Conservation (phyloP, 257 asterid genomes). For the Solanum virginianum region DNA sequence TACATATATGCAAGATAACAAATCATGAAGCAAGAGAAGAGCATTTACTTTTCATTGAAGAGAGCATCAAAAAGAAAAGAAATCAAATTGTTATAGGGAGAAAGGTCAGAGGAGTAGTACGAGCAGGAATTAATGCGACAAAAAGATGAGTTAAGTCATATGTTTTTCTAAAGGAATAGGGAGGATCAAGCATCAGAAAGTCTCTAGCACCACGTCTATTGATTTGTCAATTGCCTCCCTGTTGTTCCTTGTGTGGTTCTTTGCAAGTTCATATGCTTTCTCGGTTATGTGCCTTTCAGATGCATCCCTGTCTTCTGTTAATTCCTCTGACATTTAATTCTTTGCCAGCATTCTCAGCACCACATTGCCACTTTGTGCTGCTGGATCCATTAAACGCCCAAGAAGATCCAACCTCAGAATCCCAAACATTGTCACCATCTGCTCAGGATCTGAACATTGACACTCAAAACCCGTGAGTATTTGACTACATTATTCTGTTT, state of each 20-base stretch:
- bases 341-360: constrained; percentile 59
- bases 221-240: constrained; percentile 55
- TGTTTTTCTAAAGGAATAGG: neutral
- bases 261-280: constrained; percentile 38
- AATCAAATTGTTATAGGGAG: constrained; percentile 15
- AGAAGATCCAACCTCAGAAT: constrained; percentile 67
- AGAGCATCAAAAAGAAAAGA: constrained; percentile 48
- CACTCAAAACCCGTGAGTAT: neutral
- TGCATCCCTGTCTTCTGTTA: constrained; percentile 47
- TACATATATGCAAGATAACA: neutral
- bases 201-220: constrained; percentile 48
- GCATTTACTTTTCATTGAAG: constrained; percentile 34
- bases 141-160: neutral
- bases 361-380: constrained; percentile 44
- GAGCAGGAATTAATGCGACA: neutral
- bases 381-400: constrained; percentile 42
- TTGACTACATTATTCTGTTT: neutral
- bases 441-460: neutral
- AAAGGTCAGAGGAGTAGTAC: neutral
- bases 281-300: constrained; percentile 22
- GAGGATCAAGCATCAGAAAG: neutral
- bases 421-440: constrained; percentile 54
- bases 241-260: constrained; percentile 36
- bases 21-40: neutral
- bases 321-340: constrained; percentile 63